Evolutionary conservation across 805 yeast species (phyloP), one percentile per base, ranked within the genome.

Genomic region (Metschnikowia colocasiae): DNA sequence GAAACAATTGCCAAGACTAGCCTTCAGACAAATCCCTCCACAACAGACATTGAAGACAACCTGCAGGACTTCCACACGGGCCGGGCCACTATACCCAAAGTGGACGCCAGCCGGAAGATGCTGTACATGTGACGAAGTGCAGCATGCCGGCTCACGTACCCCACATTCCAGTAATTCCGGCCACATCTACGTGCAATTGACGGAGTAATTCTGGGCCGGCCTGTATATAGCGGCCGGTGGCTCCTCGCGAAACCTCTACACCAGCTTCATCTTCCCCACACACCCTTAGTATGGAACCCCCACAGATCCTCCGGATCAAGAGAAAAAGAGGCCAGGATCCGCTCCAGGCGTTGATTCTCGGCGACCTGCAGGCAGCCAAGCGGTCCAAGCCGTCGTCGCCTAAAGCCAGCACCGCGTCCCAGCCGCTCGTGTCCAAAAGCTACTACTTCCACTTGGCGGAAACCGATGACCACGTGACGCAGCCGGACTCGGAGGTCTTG

Each of bases 321-420:
- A 77, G 98, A 49, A 85, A 85, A 59, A 75, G 97, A 50, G 83
- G 81, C 45, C 94, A 89, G 58, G 97, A 88, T 55, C 96, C 97
- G 2, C 73, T 92, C 20, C 89, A 87, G 56, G 96, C 97, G 1
- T 73, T 91, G 57, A 67, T 79, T 8, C 57, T 79, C 23, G 81
- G 77, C 43, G 72, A 70, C 33, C 52, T 58, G 16, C 62, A 63
- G 23, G 31, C 54, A 9, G 57, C 70, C 40, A 72, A 80, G 56
- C 59, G 79, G 45, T 68, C 78, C 20, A 71, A 69, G 51, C 68
- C 71, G 2, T 59, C 68, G 12, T 59, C 70, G 9, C 73, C 69
- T 1, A 38, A 54, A 2, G 55, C 64, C 57, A 57, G 4, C 46
- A 60, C 9, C 62, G 57, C 4, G 41, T 45, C 8, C 51, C 52